Conservation (phyloP, 1,284 basidiomycete genomes). For the Abortiporus biennis region DNA sequence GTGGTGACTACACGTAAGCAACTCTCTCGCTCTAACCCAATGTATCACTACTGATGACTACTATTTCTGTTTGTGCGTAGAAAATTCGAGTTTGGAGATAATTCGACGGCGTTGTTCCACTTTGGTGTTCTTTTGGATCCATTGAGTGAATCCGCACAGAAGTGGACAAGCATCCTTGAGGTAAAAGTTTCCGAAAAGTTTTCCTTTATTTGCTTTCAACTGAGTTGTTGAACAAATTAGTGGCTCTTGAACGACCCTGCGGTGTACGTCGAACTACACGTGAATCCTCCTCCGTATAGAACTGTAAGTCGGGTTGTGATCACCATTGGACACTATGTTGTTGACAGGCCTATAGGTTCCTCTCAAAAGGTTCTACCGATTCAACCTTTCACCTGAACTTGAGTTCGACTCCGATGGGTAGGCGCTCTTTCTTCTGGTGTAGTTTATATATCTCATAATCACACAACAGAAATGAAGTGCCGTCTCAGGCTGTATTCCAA, state of each 20-base stretch:
- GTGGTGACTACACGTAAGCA: conserved; percentile 56
- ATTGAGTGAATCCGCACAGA: conserved; percentile 78
- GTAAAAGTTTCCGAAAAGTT: conserved; percentile 31
- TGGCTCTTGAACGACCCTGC: conserved; percentile 57
- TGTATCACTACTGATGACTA: neutral
- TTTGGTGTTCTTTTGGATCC: conserved; percentile 82
- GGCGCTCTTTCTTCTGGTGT: conserved; percentile 13
- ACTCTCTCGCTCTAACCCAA: neutral
- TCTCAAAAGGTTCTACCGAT: conserved; percentile 92
- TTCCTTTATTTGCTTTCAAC: neutral
- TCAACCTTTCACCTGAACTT: conserved; percentile 55
- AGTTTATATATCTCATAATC: neutral
- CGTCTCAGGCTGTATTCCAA: conserved; percentile 43
- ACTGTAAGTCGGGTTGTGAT: conserved; percentile 43
- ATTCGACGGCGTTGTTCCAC: conserved; percentile 61
- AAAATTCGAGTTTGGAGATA: conserved; percentile 66
- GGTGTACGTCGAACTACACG: conserved; percentile 65
- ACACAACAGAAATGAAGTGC: conserved; percentile 43
- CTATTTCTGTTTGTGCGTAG: conserved; percentile 28
- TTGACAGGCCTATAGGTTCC: conserved; percentile 59
- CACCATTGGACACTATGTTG: neutral
- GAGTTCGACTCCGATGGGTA: conserved; percentile 73
- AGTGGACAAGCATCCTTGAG: conserved; percentile 75
- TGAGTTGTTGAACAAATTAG: conserved; percentile 24
- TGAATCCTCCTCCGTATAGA: conserved; percentile 62